These are phyloP conservation scores for Pichia sp. DNA, from an alignment of 1,139 yeast species.

Conservation along the genomic window DNA sequence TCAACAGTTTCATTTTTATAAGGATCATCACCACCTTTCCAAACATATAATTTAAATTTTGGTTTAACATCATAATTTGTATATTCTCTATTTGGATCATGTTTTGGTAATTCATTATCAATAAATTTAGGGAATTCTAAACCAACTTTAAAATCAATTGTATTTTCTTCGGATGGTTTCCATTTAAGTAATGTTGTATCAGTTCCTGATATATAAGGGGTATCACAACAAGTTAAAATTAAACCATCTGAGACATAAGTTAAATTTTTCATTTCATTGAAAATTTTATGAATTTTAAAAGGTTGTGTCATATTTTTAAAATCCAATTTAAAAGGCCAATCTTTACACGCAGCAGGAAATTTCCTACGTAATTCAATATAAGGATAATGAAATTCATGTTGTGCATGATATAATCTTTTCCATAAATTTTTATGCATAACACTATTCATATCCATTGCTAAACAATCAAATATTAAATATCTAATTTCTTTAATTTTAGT, in stretches of 20 bases:
- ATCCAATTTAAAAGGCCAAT: slow-evolving; percentile 81
- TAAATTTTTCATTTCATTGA: slow-evolving; percentile 61
- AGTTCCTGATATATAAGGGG: slow-evolving; percentile 85
- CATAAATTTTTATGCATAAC: slow-evolving; percentile 67
- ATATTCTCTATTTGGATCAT: slow-evolving; percentile 68
- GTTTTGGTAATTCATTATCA: slow-evolving; percentile 64
- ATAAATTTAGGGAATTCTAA: slow-evolving; percentile 59
- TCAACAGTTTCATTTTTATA: slow-evolving; percentile 24
- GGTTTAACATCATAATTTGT: slow-evolving; percentile 82
- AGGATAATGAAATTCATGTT: slow-evolving; percentile 78
- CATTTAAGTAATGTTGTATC: slow-evolving; percentile 80
- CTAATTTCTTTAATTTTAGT: slow-evolving; percentile 59
- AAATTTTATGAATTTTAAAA: slow-evolving; percentile 72
- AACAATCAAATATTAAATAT: slow-evolving; percentile 85
- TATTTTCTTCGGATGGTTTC: slow-evolving; percentile 96
- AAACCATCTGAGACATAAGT: slow-evolving; percentile 93
- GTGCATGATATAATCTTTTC: slow-evolving; percentile 79
- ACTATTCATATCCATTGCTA: slow-evolving; percentile 72
- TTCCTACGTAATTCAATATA: slow-evolving; percentile 60
- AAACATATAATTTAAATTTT: slow-evolving; percentile 53
- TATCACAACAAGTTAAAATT: slow-evolving; percentile 84
- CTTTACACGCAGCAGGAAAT: slow-evolving; percentile 65
- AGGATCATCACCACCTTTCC: slow-evolving; percentile 59
- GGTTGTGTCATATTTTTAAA: slow-evolving; percentile 85
- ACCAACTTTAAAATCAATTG: slow-evolving; percentile 77